phyloP scores from a whole-genome alignment of 1,284 basidiomycete species.

The Malassezia sympodialis region DNA sequence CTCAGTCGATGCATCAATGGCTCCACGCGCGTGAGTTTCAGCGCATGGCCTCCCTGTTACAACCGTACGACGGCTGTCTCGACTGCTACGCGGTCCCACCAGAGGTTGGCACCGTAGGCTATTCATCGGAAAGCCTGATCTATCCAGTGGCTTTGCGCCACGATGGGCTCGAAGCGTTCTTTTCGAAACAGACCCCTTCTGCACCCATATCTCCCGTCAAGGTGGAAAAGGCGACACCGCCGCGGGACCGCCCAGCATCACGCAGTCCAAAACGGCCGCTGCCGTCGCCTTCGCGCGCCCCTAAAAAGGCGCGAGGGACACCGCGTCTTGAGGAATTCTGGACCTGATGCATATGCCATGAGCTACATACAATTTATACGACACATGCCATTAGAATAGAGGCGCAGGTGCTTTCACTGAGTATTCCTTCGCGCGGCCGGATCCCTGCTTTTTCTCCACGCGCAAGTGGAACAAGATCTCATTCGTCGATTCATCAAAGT shows the following conservation, averaged over 20 bases:
- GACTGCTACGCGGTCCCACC: constrained; percentile 79
- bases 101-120: constrained; percentile 82
- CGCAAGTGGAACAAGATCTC: constrained; percentile 76
- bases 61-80: constrained; percentile 57
- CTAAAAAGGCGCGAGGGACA: not conserved
- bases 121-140: constrained; percentile 69
- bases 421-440: constrained; percentile 37
- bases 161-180: constrained; percentile 77
- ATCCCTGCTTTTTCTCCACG: constrained; percentile 56
- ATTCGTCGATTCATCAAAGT: constrained; percentile 57
- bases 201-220: not conserved
- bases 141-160: constrained; percentile 67
- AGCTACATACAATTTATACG: not conserved
- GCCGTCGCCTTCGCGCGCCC: not conserved
- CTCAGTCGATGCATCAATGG: constrained; percentile 62
- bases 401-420: constrained; percentile 35
- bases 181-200: constrained; percentile 53
- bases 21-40: constrained; percentile 48
- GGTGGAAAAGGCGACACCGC: not conserved
- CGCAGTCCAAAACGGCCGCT: not conserved
- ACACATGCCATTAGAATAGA: constrained; percentile 7
- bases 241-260: not conserved
- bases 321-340: constrained; percentile 8
- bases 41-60: constrained; percentile 57
- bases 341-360: not conserved